Conservation (phyloP, 163 green algal genomes). For the Chlorella variabilis region DNA sequence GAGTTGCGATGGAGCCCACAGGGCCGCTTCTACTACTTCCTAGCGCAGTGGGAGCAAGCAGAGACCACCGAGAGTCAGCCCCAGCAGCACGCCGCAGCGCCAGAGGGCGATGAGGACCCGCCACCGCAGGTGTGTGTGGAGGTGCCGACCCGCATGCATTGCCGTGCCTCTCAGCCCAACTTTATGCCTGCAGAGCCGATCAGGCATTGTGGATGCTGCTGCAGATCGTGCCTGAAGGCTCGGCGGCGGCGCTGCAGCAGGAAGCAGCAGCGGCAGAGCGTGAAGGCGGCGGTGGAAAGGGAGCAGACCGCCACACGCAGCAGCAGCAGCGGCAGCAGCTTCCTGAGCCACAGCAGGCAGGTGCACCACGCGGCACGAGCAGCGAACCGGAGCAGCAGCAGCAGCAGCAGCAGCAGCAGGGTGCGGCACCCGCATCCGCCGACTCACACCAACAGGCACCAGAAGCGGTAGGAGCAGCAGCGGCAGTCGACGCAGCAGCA, state of each 20-base stretch:
- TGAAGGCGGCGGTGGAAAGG: neutral
- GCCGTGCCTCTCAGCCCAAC: neutral
- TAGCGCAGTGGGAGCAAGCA: constrained; percentile 34
- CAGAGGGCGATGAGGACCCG: constrained; percentile 46
- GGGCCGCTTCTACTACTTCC: constrained; percentile 62
- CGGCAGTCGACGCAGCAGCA: neutral
- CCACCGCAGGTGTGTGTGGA: constrained; percentile 19
- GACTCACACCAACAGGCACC: neutral
- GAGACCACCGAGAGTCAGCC: neutral
- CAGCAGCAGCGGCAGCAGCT: constrained; percentile 1
- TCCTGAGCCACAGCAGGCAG: neutral
- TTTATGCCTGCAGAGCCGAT: neutral
- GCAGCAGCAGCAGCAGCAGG: neutral
- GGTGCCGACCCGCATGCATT: no score
- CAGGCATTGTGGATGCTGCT: no score
- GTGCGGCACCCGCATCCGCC: neutral
- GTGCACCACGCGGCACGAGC: no score
- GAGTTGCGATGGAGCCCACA: constrained; percentile 50
- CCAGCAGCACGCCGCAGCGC: neutral
- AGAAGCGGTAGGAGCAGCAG: neutral
- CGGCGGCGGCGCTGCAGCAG: constrained; percentile 19
- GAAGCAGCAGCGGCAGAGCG: neutral
- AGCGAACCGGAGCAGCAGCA: constrained; percentile 1
- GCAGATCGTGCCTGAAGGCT: constrained; percentile 27
- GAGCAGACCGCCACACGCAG: neutral